Evolutionary conservation across 1,139 yeast genomes (phyloP).

Genomic region (Pichia sp.): DNA sequence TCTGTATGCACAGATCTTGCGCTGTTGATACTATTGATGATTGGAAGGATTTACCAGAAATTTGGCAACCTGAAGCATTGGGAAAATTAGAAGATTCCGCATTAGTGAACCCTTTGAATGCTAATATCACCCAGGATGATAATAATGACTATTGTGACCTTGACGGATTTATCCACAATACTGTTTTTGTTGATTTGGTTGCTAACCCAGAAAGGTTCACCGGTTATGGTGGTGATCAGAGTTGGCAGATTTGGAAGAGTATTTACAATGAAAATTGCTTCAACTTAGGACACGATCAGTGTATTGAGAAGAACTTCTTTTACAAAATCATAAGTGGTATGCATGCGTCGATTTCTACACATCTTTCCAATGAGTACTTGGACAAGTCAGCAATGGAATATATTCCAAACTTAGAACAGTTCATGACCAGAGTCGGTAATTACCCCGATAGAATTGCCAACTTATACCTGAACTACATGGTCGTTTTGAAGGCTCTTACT

Average conservation of each 20-base stretch:
- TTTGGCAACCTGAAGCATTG: slow-evolving; percentile 65
- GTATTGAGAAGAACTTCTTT: slow-evolving; percentile 81
- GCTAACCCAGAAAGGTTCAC: slow-evolving; percentile 96
- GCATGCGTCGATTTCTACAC: slow-evolving; percentile 95
- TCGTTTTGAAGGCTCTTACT: slow-evolving; percentile 73
- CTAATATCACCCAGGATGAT: slow-evolving; percentile 9
- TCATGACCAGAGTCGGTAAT: slow-evolving; percentile 85
- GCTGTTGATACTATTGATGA: slow-evolving; percentile 68
- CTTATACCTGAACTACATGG: slow-evolving; percentile 86
- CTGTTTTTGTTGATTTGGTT: slow-evolving; percentile 79
- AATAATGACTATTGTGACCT: slow-evolving; percentile 40
- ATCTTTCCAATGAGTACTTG: slow-evolving; percentile 78
- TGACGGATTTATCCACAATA: slow-evolving; percentile 32
- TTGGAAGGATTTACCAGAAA: slow-evolving; percentile 65
- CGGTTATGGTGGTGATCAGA: slow-evolving; percentile 91
- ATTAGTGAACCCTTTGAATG: slow-evolving; percentile 19
- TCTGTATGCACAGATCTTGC: slow-evolving; percentile 90
- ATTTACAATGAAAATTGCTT: slow-evolving; percentile 92
- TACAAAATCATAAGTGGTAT: slow-evolving; percentile 84
- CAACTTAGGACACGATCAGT: slow-evolving; percentile 40
- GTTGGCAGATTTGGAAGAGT: slow-evolving; percentile 88
- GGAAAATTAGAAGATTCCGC: slow-evolving; percentile 46
- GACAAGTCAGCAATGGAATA: slow-evolving; percentile 69
- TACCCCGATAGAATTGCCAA: slow-evolving; percentile 86
- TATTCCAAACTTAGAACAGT: slow-evolving; percentile 74